These are phyloP conservation scores for Talaromyces ruber DNA, from an alignment of 495 filamentous ascomycete species.

Conservation along the genomic window DNA sequence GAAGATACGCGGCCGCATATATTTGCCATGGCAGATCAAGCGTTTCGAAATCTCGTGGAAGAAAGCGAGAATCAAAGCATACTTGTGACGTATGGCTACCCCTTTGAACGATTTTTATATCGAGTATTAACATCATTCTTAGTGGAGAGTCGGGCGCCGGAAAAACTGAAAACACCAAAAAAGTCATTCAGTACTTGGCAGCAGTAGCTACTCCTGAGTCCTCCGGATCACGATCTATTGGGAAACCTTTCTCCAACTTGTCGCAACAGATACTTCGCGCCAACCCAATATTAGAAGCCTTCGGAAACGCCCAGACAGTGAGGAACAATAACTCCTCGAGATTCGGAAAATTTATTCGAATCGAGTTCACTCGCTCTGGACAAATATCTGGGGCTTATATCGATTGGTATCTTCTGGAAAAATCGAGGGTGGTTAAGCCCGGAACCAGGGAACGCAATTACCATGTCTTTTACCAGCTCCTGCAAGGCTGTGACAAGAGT, in stretches of 20 bases:
- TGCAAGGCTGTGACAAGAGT: conserved; percentile 67
- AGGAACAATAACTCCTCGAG: conserved; percentile 98
- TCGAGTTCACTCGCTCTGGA: conserved; percentile 84
- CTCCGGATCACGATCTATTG: conserved; percentile 51
- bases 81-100: conserved; percentile 63
- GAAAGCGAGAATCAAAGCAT: conserved; percentile 97
- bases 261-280: conserved; percentile 94
- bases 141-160: conserved; percentile 94
- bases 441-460: conserved; percentile 88
- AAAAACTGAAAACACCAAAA: conserved; percentile 99
- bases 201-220: conserved; percentile 84
- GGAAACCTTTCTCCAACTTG: conserved; percentile 70
- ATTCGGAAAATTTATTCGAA: conserved; percentile 98
- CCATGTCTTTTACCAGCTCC: conserved; percentile 94
- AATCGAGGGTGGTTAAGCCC: conserved; percentile 86
- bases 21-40: conserved; percentile 96
- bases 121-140: conserved; percentile 5
- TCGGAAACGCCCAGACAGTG: conserved; percentile 96
- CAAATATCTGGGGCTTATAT: conserved; percentile 95
- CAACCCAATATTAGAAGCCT: conserved; percentile 96
- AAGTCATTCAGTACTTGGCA: conserved; percentile 97
- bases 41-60: conserved; percentile 90
- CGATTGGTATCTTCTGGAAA: conserved; percentile 97
- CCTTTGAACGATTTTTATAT: background rate
- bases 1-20: conserved; percentile 98